Base-by-base conservation (phyloP, 768 basidiomycete species). In the Fibroporia radiculosa region DNA sequence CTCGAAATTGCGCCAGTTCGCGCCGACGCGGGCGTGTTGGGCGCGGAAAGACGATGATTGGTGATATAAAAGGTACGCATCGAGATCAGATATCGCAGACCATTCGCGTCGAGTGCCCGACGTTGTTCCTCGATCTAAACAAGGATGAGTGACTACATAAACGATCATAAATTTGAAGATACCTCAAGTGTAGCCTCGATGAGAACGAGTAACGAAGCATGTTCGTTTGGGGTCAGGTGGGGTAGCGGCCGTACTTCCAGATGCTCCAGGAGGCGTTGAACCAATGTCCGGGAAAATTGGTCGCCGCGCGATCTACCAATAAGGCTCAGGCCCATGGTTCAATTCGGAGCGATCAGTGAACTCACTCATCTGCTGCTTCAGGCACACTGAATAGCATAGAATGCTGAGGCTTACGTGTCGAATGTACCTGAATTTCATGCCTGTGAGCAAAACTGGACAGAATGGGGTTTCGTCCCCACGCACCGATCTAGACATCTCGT, bases 11-110 rank as follows among this genome's bases (percentile, higher is more conserved):
- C 51, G 26, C 61, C 69, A 2, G 62, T 67, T 5, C 29, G 26
- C 1, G 40, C 38, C 6, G 74, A 73, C 19, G 62, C 58, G 27
- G 75, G 74, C 35, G 73, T 72, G 37, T 65, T 70, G 1, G 71
- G 68, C 3, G 56, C 63, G 10, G 79, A 74, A 12, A 73, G 72
- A 6, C 87, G 78, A 41, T 70, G 71, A 56, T 91, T 89, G 48
- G 88, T 69, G 45, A 93, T 90, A 60, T 88, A 86, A 59, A 93
- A 93, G 3, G 89, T 87, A 6, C 91, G 78, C 78, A 98, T 84
- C 12, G 91, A 89, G 45, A 93, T 84, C 26, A 97, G 74, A 65
- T 93, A 99, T 35, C 95, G 83, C 36, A 96, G 70, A 1, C 95
- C 96, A 60, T 93, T 93, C 2, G 87, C 68, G 63, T 99, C 95